Conservation (phyloP, 2,329 filamentous ascomycete species). For the Aspergillus floridensis region DNA sequence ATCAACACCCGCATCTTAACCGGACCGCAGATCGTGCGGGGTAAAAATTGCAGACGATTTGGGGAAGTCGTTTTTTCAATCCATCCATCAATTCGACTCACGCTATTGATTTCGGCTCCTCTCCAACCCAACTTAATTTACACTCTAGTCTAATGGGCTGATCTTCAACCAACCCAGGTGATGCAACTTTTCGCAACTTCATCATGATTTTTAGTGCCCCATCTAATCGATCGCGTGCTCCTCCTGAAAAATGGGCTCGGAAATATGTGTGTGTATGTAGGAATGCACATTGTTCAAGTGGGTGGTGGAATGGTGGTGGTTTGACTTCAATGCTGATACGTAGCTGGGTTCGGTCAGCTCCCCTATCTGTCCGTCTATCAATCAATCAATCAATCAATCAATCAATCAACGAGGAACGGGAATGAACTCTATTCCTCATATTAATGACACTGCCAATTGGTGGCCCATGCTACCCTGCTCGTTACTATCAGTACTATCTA, state of each 20-base stretch:
- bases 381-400: neutral
- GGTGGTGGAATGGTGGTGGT: neutral
- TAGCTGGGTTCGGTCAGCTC: neutral
- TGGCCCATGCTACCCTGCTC: neutral
- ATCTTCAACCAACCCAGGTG: too few relatives aligned
- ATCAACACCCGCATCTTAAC: neutral
- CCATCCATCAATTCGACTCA: too few relatives aligned
- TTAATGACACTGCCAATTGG: neutral
- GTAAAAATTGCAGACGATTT: neutral
- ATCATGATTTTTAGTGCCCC: too few relatives aligned
- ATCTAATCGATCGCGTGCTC: neutral
- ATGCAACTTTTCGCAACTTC: too few relatives aligned
- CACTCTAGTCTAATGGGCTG: too few relatives aligned
- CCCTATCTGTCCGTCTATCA: too few relatives aligned
- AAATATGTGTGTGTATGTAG: neutral
- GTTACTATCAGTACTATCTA: too few relatives aligned
- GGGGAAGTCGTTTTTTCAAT: too few relatives aligned
- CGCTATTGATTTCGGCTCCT: too few relatives aligned
- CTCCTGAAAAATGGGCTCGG: neutral
- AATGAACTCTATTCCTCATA: neutral
- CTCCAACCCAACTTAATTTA: too few relatives aligned
- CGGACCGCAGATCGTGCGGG: constrained; percentile 3
- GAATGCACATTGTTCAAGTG: neutral
- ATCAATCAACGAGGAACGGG: neutral
- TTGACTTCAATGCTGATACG: neutral